Evolutionary conservation across 176 grass and related monocot genomes (phyloP), one percentile per base, ranked within the genome.

Genomic region (Aegilops speltoides): DNA sequence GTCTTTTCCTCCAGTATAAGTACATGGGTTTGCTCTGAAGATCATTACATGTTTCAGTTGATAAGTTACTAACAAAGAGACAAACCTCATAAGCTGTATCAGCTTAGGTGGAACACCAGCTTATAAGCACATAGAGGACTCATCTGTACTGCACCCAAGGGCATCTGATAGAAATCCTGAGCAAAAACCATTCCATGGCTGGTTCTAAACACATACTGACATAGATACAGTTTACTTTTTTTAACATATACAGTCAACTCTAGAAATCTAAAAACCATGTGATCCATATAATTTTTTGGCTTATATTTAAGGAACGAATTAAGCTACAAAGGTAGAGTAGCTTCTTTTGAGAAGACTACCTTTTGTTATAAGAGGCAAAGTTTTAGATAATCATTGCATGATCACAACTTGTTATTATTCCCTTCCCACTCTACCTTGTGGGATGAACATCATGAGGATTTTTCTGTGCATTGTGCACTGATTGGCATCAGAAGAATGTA

Each of bases 401-500:
- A 62, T 60, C 13, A 4, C 8, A 62, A 9, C 48, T 81, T 83
- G 80, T 24, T 37, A n/a, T 87, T 91, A 91, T 91, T 87, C 85
- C 81, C 45, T 15, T 48, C 45, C 89, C 48, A 54, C 48, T 54
- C 15, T 87, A 75, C 74, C 67, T 48, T 60, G 33, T 84, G 68
- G 89, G 83, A 5, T 79, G 83, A 87, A 90, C 74, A 90, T 87
- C 37, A 22, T 46, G 43, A 37, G 81, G 79, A 80, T 79, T 83
- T 78, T 79, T 65, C 56, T 66, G 29, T 46, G 64, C 25, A 41
- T 46, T 87, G 66, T 71, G 64, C 66, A 65, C 56, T 46, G 13
- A 52, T 52, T 63, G 34, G 64, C 80, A 87, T 79, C 84, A 79
- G 43, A 56, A 61, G 64, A 59, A 87, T 87, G 80, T 65, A 87